Base-by-base conservation (phyloP, 1,139 yeast genomes). In the Lizanozyma gosingica region DNA sequence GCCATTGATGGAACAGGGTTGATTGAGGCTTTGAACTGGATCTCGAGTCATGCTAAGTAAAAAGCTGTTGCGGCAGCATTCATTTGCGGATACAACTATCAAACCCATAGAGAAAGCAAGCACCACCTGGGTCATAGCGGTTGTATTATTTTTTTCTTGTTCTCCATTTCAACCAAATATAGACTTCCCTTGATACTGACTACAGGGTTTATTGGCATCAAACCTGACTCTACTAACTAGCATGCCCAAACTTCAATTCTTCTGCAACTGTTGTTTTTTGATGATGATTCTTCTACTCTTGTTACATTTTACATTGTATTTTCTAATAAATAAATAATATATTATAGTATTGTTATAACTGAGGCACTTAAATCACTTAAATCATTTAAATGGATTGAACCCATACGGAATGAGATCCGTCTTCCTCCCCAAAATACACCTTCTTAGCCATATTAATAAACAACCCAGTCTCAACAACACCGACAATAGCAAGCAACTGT, bases 381-480 rank as follows among this genome's bases (percentile, higher is more conserved):
- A n/a, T n/a, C n/a, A n/a, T n/a, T n/a, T n/a, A n/a, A n/a, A n/a
- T n/a, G 35, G 36, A 39, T 32, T 41, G 39, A 35, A 15, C 39
- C 59, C 59, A 57, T 8, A 48, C 41, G 36, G 56, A 54, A 8
- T 83, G 86, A 18, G 76, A 62, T 3, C 96, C 96, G 51, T 75
- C 73, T 42, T 78, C 72, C 56, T 83, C 88, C 38, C 98, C 99
- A 57, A 92, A 87, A 63, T 88, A 92, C 3, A 92, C 92, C 56
- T 77, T 82, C 39, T 68, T 67, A 17, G 95, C 94, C 75, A 78
- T 72, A 14, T 51, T 47, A 44, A 81, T 76, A 63, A 94, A 94
- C 46, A 92, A 67, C 1, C 99, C 99, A 11, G 97, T 90, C 60
- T 94, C 99, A 18, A 94, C 97, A 18, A 94, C 97, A 39, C 99